Base-by-base conservation (phyloP, 176 grass and related monocot species). In the Neostapfia colusana region DNA sequence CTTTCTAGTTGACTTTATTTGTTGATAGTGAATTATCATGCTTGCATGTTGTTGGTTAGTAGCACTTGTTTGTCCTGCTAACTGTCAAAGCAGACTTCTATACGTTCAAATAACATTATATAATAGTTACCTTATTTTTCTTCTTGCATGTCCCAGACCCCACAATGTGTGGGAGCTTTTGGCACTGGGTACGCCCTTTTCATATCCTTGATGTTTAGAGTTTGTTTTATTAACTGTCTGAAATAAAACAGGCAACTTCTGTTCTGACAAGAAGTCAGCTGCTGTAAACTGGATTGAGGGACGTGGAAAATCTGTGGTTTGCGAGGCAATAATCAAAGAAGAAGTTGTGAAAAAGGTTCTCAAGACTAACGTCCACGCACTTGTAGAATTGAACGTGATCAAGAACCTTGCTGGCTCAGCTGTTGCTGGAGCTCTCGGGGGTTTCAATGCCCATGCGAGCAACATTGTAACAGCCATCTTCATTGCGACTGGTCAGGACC, bases 271-370 rank as follows among this genome's bases (percentile, higher is more conserved):
- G 79, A 98, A 98, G 59, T 90, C 95, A 15, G 89, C 95, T 74
- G 95, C 95, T 25, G 85, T 98, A 53, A 98, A 98, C 77, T 98
- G 95, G 95, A 94, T 94, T 28, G 87, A 98, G 72, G 95, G 95
- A 4, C 86, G 95, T 38, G 95, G 95, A 68, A 98, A 94, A 42
- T 98, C 95, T 1, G 84, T 98, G 4, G 89, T 98, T 67, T 98
- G 95, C 26, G 95, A 98, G 79, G 95, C 91, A 53, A 53, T 90
- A 67, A 98, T 98, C 87, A 98, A 80, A 74, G 91, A 98, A 63
- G 95, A 92, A 56, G 82, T 98, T 55, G 91, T 98, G 39, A 86
- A 77, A 38, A 94, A 93, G 24, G 89, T 98, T 85, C 87, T 98
- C 72, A 98, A 98, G 90, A 98, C 95, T 28, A 90, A 87, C 10